These are phyloP conservation scores for Beauveria pseudobassiana DNA, from an alignment of 2,329 filamentous ascomycete species.

Conservation along the genomic window DNA sequence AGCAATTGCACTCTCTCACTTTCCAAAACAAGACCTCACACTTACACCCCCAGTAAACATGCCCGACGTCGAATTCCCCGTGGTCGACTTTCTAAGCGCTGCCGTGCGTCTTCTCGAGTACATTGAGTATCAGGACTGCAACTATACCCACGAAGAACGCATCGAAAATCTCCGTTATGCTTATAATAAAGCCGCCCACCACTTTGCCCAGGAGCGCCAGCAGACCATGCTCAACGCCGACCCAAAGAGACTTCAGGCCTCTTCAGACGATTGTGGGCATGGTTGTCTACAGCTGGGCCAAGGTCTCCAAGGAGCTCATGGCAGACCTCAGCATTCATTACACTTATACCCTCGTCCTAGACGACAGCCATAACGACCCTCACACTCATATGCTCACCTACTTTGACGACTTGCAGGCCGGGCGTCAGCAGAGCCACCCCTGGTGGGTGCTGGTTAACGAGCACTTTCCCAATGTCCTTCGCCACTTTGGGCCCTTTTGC, in stretches of 20 bases:
- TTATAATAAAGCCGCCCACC: slow-evolving; percentile 14
- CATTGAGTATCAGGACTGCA: slow-evolving; percentile 16
- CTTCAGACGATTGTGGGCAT: slow-evolving; percentile 21
- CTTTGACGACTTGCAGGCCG: slow-evolving; percentile 15
- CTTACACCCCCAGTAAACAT: not conserved
- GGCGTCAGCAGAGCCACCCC: slow-evolving; percentile 12
- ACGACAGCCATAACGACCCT: slow-evolving; percentile 15
- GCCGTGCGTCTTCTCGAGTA: slow-evolving; percentile 15
- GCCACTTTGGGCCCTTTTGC: slow-evolving; percentile 16
- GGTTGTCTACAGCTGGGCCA: slow-evolving; percentile 22
- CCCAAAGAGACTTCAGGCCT: slow-evolving; percentile 12
- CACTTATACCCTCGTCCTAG: slow-evolving; percentile 16
- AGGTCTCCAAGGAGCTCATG: slow-evolving; percentile 16
- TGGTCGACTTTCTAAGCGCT: slow-evolving; percentile 9
- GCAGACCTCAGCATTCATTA: slow-evolving; percentile 17
- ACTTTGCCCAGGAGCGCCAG: slow-evolving; percentile 15
- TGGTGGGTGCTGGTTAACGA: slow-evolving; percentile 17
- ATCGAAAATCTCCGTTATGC: slow-evolving; percentile 13
- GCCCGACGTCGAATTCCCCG: not conserved
- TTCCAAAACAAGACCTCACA: not conserved
- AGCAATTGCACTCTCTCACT: too few relatives aligned
- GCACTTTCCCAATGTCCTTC: slow-evolving; percentile 15
- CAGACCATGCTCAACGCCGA: slow-evolving; percentile 11
- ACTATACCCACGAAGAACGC: slow-evolving; percentile 14
- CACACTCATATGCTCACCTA: slow-evolving; percentile 14